These are phyloP conservation scores for Agapanthus africanus DNA, from an alignment of 106 monocot species.

Conservation along the genomic window DNA sequence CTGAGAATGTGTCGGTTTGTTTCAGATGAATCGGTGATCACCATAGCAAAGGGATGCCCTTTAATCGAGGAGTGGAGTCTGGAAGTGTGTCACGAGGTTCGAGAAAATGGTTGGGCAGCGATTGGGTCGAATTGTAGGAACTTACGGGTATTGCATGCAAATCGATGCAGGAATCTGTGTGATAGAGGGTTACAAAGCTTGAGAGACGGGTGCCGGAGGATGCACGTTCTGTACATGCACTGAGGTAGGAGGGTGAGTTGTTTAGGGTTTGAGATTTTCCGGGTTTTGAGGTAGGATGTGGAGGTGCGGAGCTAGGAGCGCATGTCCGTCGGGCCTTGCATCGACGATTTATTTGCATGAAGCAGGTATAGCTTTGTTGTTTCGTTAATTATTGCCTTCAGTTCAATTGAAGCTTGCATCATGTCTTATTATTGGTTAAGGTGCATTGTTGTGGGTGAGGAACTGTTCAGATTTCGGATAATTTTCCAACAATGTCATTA, in stretches of 20 bases:
- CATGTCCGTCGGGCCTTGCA: slow-evolving; percentile 39
- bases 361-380: too few relatives aligned
- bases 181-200: slow-evolving; percentile 50
- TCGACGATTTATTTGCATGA: slow-evolving; percentile 47
- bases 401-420: background rate
- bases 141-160: slow-evolving; percentile 71
- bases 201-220: slow-evolving; percentile 35
- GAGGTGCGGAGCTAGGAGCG: slow-evolving; percentile 43
- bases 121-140: slow-evolving; percentile 49
- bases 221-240: slow-evolving; percentile 51
- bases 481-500: background rate
- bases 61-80: slow-evolving; percentile 82
- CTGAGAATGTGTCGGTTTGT: slow-evolving; percentile 63
- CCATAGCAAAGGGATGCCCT: slow-evolving; percentile 68
- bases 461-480: background rate
- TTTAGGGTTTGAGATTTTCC: slow-evolving; percentile 48
- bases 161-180: slow-evolving; percentile 70
- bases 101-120: slow-evolving; percentile 51
- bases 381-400: background rate
- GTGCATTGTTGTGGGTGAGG: background rate
- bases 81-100: slow-evolving; percentile 67
- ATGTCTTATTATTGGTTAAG: background rate
- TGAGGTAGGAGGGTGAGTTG: slow-evolving; percentile 47
- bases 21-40: slow-evolving; percentile 39
- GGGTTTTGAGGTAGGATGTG: slow-evolving; percentile 47